Conservation (phyloP, 495 filamentous ascomycete genomes). For the Penicillium ucsense region DNA sequence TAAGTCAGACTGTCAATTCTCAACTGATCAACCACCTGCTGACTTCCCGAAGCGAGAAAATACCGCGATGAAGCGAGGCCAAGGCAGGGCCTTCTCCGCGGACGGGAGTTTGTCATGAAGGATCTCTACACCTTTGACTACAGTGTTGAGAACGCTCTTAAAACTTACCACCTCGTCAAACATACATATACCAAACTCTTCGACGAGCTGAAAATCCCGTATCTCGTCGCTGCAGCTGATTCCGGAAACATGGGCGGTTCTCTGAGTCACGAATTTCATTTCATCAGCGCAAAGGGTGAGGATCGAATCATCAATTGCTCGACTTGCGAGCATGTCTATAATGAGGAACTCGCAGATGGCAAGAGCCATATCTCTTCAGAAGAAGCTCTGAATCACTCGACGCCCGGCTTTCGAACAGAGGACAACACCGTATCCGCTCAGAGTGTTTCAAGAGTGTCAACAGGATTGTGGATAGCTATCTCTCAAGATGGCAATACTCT, state of each 20-base stretch:
- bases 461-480: constrained; percentile 54
- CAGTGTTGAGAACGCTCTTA: constrained; percentile 50
- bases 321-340: constrained; percentile 66
- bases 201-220: constrained; percentile 72
- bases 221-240: constrained; percentile 76
- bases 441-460: constrained; percentile 25
- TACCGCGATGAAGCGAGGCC: constrained; percentile 89
- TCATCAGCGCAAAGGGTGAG: constrained; percentile 71
- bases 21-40: neutral
- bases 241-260: constrained; percentile 94
- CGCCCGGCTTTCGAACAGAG: constrained; percentile 26
- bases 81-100: constrained; percentile 79
- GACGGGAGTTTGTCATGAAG: constrained; percentile 94
- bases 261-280: constrained; percentile 90
- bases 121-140: constrained; percentile 95
- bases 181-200: constrained; percentile 66
- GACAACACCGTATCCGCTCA: constrained; percentile 7
- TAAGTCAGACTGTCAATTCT: constrained; percentile 44
- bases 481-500: constrained; percentile 57
- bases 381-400: neutral
- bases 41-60: constrained; percentile 57
- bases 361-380: constrained; percentile 16
- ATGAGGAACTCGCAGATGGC: constrained; percentile 67
- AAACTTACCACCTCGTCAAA: constrained; percentile 68
- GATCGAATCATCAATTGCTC: constrained; percentile 72